Percentiles rank a stretch among this genome's conserved stretches.
Conservation (phyloP, 805 yeast genomes). For the Diddensiella santjacobensis region DNA sequence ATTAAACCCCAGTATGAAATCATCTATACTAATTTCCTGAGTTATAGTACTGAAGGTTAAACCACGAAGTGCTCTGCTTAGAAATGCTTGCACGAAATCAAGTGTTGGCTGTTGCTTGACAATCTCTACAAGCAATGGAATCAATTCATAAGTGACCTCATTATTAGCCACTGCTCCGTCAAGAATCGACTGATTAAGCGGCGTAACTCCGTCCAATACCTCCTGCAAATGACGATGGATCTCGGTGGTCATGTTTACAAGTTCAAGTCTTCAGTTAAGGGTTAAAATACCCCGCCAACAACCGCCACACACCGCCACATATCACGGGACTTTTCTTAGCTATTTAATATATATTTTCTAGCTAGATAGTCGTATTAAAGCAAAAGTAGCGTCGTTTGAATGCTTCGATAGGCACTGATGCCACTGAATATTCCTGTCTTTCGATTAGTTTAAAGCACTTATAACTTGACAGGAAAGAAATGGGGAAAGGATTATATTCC, state of each 20-base stretch:
- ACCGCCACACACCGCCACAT: too few relatives aligned
- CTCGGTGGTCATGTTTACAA: not conserved
- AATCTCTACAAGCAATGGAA: conserved; percentile 7
- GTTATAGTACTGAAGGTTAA: conserved; percentile 32
- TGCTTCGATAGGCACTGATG: too few relatives aligned
- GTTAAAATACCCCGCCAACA: too few relatives aligned
- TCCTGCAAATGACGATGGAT: not conserved
- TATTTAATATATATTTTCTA: too few relatives aligned
- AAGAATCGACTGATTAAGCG: not conserved
- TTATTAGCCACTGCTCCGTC: not conserved
- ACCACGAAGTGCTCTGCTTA: conserved; percentile 29
- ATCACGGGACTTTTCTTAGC: too few relatives aligned
- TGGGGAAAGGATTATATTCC: too few relatives aligned
- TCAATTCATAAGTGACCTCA: not conserved
- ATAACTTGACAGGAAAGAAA: too few relatives aligned
- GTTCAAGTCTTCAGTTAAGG: too few relatives aligned
- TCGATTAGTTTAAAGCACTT: too few relatives aligned
- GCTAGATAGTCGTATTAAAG: too few relatives aligned
- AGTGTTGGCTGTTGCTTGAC: conserved; percentile 5
- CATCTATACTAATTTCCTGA: conserved; percentile 24
- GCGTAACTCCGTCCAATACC: not conserved
- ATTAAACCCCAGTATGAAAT: conserved; percentile 31
- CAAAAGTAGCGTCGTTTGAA: too few relatives aligned
- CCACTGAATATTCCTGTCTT: too few relatives aligned
- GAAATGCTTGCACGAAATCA: conserved; percentile 19